Evolutionary conservation across 108 stramenopile species (phyloP), one percentile per base, ranked within the genome.

Genomic region (Cylindrotheca fusiformis): DNA sequence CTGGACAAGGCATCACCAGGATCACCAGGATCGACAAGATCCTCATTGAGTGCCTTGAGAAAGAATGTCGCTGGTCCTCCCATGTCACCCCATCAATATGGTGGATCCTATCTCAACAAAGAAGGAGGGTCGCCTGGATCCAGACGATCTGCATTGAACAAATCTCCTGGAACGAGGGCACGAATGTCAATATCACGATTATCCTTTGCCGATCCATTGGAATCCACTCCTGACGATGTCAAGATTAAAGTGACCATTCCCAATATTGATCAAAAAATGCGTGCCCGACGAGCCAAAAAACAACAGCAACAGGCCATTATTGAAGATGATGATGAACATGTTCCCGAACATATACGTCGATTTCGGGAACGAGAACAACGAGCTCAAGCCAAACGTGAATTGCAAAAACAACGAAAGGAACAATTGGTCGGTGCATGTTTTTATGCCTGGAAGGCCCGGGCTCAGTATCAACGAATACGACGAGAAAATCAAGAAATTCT

Each of bases 191-290:
- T 41, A 41, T 41, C 36, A 14, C 6, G 14, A 41, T 10, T 41
- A 14, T 6, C 36, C 36, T 10, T 41, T 6, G 36, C 14, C 14
- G 21, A 19, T 32, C 21, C 48, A 3, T 52, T 52, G 19, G 33
- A 25, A 19, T 24, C 50, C 3, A 55, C 45, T 19, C 55, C 70
- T 25, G 36, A 41, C 6, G 70, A 71, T 45, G 50, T 71, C 22
- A 63, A 56, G 18, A 71, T 71, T 50, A 20, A 71, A 32, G 70
- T 64, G 18, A 71, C 60, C n/a, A 71, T 61, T 41, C 65, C 65
- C 0, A 49, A 71, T 31, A 64, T 71, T 49, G 49, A 71, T 29
- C 18, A 32, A 31, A 71, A 63, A 22, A 48, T 63, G 12, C 27
- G 41, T 10, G 55, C 23, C 5, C 52, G 70, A 3, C 20, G 33